Evolutionary conservation across 768 basidiomycete genomes (phyloP).

Genomic region (Punctularia strigosozonata): DNA sequence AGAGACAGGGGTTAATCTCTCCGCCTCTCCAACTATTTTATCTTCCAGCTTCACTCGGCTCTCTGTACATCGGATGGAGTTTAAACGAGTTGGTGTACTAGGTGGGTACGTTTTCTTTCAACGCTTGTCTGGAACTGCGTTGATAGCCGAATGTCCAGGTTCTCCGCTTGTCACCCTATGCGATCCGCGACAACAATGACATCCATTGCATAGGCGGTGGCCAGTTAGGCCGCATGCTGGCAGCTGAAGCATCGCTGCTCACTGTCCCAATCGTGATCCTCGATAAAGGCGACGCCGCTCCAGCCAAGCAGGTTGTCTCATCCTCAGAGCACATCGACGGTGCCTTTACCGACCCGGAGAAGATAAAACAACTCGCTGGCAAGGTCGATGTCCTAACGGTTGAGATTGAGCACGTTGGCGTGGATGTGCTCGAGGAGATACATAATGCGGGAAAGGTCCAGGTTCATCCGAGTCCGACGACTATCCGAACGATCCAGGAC

Average conservation of each 20-base stretch:
- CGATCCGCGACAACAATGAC: background rate
- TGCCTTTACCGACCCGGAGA: slow-evolving; percentile 68
- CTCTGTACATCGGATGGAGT: too few species aligned
- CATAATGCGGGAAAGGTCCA: slow-evolving; percentile 23
- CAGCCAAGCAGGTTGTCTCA: slow-evolving; percentile 81
- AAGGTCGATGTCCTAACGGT: slow-evolving; percentile 85
- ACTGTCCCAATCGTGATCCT: slow-evolving; percentile 78
- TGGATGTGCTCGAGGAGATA: slow-evolving; percentile 54
- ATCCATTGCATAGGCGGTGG: slow-evolving; percentile 63
- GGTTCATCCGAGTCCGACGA: slow-evolving; percentile 66
- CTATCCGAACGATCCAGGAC: slow-evolving; percentile 79
- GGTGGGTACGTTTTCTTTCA: too few species aligned
- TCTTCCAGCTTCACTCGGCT: too few species aligned
- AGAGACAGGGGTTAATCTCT: too few species aligned
- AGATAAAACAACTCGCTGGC: slow-evolving; percentile 68
- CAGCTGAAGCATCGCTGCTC: slow-evolving; percentile 77
- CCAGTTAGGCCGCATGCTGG: slow-evolving; percentile 96
- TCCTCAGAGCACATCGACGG: slow-evolving; percentile 82
- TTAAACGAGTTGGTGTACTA: too few species aligned
- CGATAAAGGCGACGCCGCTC: slow-evolving; percentile 67
- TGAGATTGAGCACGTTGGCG: slow-evolving; percentile 96
- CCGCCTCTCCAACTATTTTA: too few species aligned
- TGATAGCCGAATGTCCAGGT: slow-evolving; percentile 1
- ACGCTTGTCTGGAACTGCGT: too few species aligned
- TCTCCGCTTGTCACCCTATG: background rate